Evolutionary conservation across 352 stramenopile species (phyloP).

Genomic region (Globisporangium polare): DNA sequence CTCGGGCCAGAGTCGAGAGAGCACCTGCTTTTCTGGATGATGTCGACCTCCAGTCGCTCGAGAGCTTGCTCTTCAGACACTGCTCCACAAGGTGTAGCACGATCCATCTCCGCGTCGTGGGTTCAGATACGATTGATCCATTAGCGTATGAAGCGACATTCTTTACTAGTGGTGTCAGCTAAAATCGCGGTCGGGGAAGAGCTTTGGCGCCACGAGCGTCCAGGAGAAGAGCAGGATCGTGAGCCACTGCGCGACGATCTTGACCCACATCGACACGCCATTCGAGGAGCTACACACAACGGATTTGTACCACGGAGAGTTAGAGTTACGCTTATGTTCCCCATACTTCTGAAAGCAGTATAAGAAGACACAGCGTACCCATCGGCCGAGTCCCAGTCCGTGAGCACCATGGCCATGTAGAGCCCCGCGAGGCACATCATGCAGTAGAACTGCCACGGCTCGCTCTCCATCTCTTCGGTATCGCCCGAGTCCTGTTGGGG

Average conservation of each 20-base stretch:
- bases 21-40: too few species aligned
- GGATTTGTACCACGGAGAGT: too few species aligned
- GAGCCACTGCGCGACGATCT: constrained; percentile 93
- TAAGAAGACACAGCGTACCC: constrained; percentile 23
- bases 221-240: constrained; percentile 93
- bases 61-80: too few species aligned
- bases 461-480: constrained; percentile 12
- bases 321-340: too few species aligned
- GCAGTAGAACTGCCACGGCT: constrained; percentile 93
- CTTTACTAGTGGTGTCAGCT: constrained; percentile 3
- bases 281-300: constrained; percentile 31
- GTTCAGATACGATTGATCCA: too few species aligned
- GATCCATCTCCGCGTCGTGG: too few species aligned
- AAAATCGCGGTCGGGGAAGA: constrained; percentile 96
- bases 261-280: constrained; percentile 94
- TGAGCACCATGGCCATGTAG: constrained; percentile 95
- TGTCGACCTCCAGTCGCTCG: too few species aligned
- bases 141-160: too few species aligned
- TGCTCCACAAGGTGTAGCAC: too few species aligned
- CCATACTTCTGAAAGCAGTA: too few species aligned
- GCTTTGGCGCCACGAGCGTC: constrained; percentile 90
- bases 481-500: not conserved
- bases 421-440: constrained; percentile 90
- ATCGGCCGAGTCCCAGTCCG: constrained; percentile 90
- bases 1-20: too few species aligned